Evolutionary conservation across 73 alveolate genomes (phyloP).

Genomic region (Blepharisma japonicum): DNA sequence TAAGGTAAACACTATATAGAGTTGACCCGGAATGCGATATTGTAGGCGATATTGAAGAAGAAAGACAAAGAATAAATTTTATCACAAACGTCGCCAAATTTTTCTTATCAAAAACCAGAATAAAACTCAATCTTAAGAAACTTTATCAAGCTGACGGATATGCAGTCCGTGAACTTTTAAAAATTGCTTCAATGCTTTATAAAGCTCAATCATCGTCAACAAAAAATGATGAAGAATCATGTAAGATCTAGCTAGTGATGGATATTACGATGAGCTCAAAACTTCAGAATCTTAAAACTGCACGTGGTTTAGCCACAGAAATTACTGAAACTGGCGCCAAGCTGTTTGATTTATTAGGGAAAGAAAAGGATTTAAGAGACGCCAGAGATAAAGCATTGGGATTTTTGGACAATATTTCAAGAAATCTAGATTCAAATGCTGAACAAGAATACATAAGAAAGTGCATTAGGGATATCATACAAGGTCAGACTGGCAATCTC

Average conservation of each 20-base stretch:
- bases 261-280: constrained; percentile 41
- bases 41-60: constrained; percentile 96
- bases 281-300: constrained; percentile 57
- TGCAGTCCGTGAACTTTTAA: constrained; percentile 95
- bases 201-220: constrained; percentile 87
- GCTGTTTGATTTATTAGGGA: constrained; percentile 89
- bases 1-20: constrained; percentile 47
- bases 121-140: constrained; percentile 93
- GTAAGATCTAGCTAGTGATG: neutral
- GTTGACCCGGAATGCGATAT: constrained; percentile 90
- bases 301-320: constrained; percentile 80
- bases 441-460: constrained; percentile 79
- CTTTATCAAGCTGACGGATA: constrained; percentile 97
- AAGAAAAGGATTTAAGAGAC: constrained; percentile 92
- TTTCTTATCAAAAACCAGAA: constrained; percentile 88
- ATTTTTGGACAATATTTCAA: constrained; percentile 58
- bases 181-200: constrained; percentile 91
- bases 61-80: constrained; percentile 92
- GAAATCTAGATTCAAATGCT: constrained; percentile 13
- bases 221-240: constrained; percentile 39
- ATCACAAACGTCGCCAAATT: constrained; percentile 82
- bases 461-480: constrained; percentile 71
- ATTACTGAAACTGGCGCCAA: constrained; percentile 91
- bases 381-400: constrained; percentile 92
- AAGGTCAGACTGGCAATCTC: constrained; percentile 76